Percentiles rank a stretch among this genome's conserved stretches.
Conservation (phyloP, 805 yeast genomes). For the Metschnikowia continentalis region DNA sequence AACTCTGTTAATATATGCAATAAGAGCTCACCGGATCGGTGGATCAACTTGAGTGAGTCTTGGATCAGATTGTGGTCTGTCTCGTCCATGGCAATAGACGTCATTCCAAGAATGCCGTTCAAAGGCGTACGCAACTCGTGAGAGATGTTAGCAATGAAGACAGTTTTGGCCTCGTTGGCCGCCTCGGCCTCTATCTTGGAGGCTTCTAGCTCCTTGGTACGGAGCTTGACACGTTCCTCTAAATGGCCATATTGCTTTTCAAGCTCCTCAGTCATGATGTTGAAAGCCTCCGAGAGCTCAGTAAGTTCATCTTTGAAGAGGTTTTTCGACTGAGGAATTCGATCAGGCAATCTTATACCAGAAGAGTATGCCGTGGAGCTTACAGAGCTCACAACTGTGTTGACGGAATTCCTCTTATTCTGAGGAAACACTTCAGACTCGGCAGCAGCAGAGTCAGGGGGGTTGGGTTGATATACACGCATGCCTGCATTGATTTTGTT, state of each 20-base stretch:
- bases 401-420: conserved; percentile 21
- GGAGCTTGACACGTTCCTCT: conserved; percentile 81
- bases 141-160: conserved; percentile 85
- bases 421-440: not conserved
- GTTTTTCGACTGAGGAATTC: conserved; percentile 36
- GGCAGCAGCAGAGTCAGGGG: not conserved
- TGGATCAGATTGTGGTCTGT: conserved; percentile 62
- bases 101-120: conserved; percentile 94
- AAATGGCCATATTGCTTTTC: conserved; percentile 77
- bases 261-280: conserved; percentile 84
- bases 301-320: conserved; percentile 79
- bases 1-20: conserved; percentile 87
- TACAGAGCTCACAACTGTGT: conserved; percentile 25
- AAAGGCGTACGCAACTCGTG: conserved; percentile 94
- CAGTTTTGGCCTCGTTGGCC: conserved; percentile 95
- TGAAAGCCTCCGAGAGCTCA: conserved; percentile 83
- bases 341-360: conserved; percentile 38
- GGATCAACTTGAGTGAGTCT: conserved; percentile 74
- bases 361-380: conserved; percentile 36
- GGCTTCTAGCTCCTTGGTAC: conserved; percentile 85
- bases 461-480: not conserved
- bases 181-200: conserved; percentile 88
- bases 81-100: conserved; percentile 90
- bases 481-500: conserved; percentile 3
- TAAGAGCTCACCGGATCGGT: conserved; percentile 85